phyloP scores from a whole-genome alignment of 371 early-diverging fungal species.

The Polyrhizophydium stewartii region DNA sequence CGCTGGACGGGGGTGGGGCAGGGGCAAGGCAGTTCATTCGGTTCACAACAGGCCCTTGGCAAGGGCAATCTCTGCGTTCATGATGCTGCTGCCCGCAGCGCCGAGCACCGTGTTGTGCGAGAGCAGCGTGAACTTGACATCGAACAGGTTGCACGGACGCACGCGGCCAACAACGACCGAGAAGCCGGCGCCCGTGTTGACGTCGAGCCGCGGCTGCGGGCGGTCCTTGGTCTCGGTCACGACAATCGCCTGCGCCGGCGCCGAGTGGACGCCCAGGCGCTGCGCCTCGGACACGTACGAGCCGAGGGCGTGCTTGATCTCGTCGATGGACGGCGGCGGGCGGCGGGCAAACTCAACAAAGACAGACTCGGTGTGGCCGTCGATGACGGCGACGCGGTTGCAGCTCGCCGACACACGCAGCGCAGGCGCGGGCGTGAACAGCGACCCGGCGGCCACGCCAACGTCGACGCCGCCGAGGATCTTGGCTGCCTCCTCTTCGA shows the following conservation, averaged over 20 bases:
- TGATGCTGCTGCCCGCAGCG: slow-evolving; percentile 91
- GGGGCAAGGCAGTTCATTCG: too few relatives aligned
- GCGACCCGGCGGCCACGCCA: slow-evolving; percentile 20
- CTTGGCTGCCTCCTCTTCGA: slow-evolving; percentile 91
- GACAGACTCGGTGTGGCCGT: slow-evolving; percentile 91
- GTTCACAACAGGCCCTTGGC: slow-evolving; percentile 19
- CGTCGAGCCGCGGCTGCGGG: slow-evolving; percentile 93
- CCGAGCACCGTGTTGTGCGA: slow-evolving; percentile 96
- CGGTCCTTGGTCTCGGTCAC: slow-evolving; percentile 69
- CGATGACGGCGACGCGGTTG: slow-evolving; percentile 93
- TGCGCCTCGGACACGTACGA: slow-evolving; percentile 71
- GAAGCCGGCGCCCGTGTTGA: slow-evolving; percentile 78
- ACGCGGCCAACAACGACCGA: slow-evolving; percentile 89
- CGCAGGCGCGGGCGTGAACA: slow-evolving; percentile 15
- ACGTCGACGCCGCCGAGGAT: slow-evolving; percentile 74
- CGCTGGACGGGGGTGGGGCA: too few relatives aligned
- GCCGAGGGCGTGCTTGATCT: slow-evolving; percentile 64
- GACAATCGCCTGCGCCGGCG: slow-evolving; percentile 75
- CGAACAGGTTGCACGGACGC: slow-evolving; percentile 74
- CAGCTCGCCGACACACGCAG: slow-evolving; percentile 88
- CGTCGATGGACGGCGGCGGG: slow-evolving; percentile 65
- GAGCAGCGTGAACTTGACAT: slow-evolving; percentile 84
- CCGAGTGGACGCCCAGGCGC: slow-evolving; percentile 69
- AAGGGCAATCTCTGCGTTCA: slow-evolving; percentile 85
- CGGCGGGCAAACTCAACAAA: slow-evolving; percentile 73